Conservation (phyloP, 192 early-diverging fungal genomes). For the Tieghemiomyces parasiticus region DNA sequence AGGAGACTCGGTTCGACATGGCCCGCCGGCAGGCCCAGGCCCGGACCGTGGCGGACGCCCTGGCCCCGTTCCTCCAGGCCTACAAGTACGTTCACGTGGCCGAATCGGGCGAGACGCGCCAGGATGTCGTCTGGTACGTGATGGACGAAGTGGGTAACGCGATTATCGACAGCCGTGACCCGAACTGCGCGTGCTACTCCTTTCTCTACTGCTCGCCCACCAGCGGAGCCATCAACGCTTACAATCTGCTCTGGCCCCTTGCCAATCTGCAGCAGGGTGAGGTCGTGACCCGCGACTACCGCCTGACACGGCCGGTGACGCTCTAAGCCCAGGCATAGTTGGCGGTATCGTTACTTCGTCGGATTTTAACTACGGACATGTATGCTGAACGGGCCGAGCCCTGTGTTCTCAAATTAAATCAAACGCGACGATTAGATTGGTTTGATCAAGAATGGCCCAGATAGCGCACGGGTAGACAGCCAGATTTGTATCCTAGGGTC, state of each 20-base stretch:
- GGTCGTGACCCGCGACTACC: constrained; percentile 23
- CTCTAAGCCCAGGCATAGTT: too few species aligned
- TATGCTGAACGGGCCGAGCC: too few species aligned
- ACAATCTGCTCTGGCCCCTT: constrained; percentile 35
- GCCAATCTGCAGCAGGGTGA: constrained; percentile 26
- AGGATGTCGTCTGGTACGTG: constrained; percentile 35
- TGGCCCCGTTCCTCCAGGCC: constrained; percentile 35
- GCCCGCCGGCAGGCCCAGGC: constrained; percentile 20
- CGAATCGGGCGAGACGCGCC: constrained; percentile 25
- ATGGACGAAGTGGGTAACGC: constrained; percentile 38
- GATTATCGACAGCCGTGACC: constrained; percentile 26
- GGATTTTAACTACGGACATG: too few species aligned
- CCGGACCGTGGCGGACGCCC: constrained; percentile 20
- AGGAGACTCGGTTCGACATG: neutral
- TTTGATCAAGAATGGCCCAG: too few species aligned
- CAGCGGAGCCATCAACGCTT: constrained; percentile 27
- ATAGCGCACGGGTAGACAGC: too few species aligned
- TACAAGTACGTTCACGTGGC: constrained; percentile 34
- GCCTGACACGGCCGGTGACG: neutral
- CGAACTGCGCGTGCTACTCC: constrained; percentile 29
- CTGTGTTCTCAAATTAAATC: too few species aligned
- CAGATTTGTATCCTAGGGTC: too few species aligned
- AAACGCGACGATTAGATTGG: too few species aligned
- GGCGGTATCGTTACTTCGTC: too few species aligned
- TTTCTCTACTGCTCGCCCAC: constrained; percentile 31